Base-by-base conservation (phyloP, 2,329 filamentous ascomycete genomes). In the Hymenoscyphus fraxineus region DNA sequence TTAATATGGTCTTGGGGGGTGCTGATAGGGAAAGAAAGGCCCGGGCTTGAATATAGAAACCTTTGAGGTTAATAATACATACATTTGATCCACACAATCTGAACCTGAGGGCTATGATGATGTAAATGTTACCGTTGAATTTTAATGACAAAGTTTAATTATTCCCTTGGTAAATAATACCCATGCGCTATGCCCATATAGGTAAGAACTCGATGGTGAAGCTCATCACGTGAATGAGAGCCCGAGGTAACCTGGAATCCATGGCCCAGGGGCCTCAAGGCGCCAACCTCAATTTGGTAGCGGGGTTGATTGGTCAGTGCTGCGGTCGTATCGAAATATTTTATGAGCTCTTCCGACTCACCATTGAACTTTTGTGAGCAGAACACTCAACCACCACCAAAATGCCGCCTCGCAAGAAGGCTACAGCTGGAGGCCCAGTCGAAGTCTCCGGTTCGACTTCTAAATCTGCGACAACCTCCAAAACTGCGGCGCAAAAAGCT, bases 381-480 rank as follows among this genome's bases (percentile, higher is more conserved):
- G 47, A 12, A 54, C 55, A 57, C 32, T 32, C 58, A 22, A 60
- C 58, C 32, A 60, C 58, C 44, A 32, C 56, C 22, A 22, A 16
- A 55, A 72, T 72, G 71, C 69, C 71, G n/a, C 70, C 71, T 54
- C 71, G 69, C 41, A 72, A 72, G 66, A 71, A 70, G 61, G 61
- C 64, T 56, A 47, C 62, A 35, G 60, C 65, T 40, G 60, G 62
- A 19, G 71, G 67, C 4, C 69, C 71, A 54, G 66, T 68, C 54
- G 71, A 70, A 39, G 68, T 66, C 40, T 58, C 67, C n/a, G 44
- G 63, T 59, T 13, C 51, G 15, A 31, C 60, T 27, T 44, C 60
- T 6, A 19, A 13, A n/a, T 38, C 47, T n/a, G 56, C 57, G n/a
- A 16, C 35, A 22, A 10, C 62, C 2, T 60, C 67, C 15, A 67